Evolutionary conservation across 2,329 filamentous ascomycete genomes (phyloP).

Genomic region (Aschersonia sp.): DNA sequence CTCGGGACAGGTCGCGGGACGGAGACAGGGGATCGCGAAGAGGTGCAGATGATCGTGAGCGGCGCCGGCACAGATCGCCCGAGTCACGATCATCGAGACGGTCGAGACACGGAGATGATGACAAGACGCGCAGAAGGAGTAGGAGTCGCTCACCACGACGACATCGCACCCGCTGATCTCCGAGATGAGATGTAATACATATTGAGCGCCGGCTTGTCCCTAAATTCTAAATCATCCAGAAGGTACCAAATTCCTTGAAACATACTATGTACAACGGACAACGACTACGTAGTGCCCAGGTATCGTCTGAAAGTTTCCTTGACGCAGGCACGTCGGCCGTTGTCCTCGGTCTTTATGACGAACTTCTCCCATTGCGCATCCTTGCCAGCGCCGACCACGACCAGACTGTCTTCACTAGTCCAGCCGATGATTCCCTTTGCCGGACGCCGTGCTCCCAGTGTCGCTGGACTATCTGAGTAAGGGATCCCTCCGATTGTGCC

Average conservation of each 20-base stretch:
- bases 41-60: conserved; percentile 10
- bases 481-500: conserved; percentile 29
- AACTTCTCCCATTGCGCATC: conserved; percentile 87
- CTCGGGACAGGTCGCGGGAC: conserved; percentile 3
- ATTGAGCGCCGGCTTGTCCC: background rate
- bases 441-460: conserved; percentile 38
- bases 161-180: background rate
- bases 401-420: conserved; percentile 57
- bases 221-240: background rate
- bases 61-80: conserved; percentile 9
- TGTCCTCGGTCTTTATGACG: conserved; percentile 50
- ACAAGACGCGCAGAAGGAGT: conserved; percentile 16
- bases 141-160: conserved; percentile 28
- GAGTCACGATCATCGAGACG: conserved; percentile 12
- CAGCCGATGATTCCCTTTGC: conserved; percentile 80
- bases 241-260: background rate
- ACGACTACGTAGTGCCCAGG: conserved; percentile 28
- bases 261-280: background rate
- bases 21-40: conserved; percentile 5
- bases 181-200: background rate
- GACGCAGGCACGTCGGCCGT: conserved; percentile 51
- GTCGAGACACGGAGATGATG: conserved; percentile 14
- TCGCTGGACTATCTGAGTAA: conserved; percentile 27
- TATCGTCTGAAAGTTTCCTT: conserved; percentile 77
- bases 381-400: conserved; percentile 65